Evolutionary conservation across 495 filamentous ascomycete genomes (phyloP).

Genomic region (Talaromyces nanjingensis): DNA sequence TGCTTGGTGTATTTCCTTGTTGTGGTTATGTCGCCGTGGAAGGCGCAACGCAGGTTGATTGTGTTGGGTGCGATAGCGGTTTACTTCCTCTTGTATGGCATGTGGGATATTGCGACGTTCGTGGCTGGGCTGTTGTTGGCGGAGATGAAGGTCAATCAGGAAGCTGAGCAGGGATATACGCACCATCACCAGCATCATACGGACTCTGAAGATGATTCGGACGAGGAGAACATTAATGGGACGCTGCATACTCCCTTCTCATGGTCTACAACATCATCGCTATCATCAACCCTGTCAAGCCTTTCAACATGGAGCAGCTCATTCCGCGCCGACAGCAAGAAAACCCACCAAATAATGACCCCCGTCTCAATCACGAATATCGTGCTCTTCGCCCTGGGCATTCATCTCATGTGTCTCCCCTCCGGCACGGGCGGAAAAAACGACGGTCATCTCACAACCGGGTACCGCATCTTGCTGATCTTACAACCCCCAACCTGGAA

Average conservation of each 20-base stretch:
- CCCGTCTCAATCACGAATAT: background rate
- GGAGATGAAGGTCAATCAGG: constrained; percentile 25
- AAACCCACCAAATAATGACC: background rate
- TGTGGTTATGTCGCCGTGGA: constrained; percentile 27
- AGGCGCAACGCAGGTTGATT: constrained; percentile 22
- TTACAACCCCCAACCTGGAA: constrained; percentile 17
- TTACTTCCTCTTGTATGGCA: constrained; percentile 29
- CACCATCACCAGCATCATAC: constrained; percentile 9
- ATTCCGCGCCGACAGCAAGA: constrained; percentile 3
- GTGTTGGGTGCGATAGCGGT: constrained; percentile 21
- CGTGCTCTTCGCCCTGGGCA: constrained; percentile 13
- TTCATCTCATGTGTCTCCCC: constrained; percentile 19
- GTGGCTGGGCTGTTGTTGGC: constrained; percentile 36
- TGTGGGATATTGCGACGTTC: constrained; percentile 41
- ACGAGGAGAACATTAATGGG: background rate
- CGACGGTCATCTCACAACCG: constrained; percentile 17
- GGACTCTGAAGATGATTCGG: background rate
- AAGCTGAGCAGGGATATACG: constrained; percentile 1
- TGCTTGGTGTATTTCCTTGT: constrained; percentile 39
- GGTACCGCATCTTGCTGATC: constrained; percentile 14
- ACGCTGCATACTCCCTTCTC: background rate
- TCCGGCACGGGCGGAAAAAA: constrained; percentile 11
- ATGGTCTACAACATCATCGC: background rate
- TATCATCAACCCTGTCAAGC: background rate
- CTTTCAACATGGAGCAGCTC: background rate